These are phyloP conservation scores for Kazachstania martiniae DNA, from an alignment of 805 yeast species.

Conservation along the genomic window DNA sequence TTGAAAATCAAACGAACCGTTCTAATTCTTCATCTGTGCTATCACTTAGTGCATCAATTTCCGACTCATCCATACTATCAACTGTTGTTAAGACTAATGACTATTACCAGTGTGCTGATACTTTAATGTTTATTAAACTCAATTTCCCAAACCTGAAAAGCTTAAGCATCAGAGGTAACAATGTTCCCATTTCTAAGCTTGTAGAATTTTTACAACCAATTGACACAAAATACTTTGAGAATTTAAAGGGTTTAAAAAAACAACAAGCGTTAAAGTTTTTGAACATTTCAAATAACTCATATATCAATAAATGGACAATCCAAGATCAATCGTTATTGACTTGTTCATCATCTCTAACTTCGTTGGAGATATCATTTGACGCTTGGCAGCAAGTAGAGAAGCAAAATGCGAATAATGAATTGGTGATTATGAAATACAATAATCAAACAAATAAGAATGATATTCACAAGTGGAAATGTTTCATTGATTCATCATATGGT, in stretches of 20 bases:
- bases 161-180: slow-evolving; percentile 28
- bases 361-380: slow-evolving; percentile 58
- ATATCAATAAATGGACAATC: slow-evolving; percentile 49
- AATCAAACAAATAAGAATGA: slow-evolving; percentile 10
- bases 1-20: slow-evolving; percentile 6
- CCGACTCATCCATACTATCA: slow-evolving; percentile 1
- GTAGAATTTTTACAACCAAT: slow-evolving; percentile 27
- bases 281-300: slow-evolving; percentile 55
- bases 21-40: slow-evolving; percentile 3
- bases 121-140: slow-evolving; percentile 30
- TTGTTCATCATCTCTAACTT: slow-evolving; percentile 39
- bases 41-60: slow-evolving; percentile 8
- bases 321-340: slow-evolving; percentile 38
- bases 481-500: slow-evolving; percentile 37
- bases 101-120: slow-evolving; percentile 24
- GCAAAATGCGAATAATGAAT: slow-evolving; percentile 19
- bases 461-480: slow-evolving; percentile 25
- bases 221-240: slow-evolving; percentile 4
- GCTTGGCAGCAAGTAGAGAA: slow-evolving; percentile 28
- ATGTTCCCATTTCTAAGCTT: slow-evolving; percentile 26
- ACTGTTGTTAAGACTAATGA: slow-evolving; percentile 12
- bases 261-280: slow-evolving; percentile 39
- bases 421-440: slow-evolving; percentile 12
- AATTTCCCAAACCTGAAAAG: slow-evolving; percentile 31
- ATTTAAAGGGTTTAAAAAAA: slow-evolving; percentile 7